Conservation (phyloP, 768 basidiomycete genomes). For the Lactifluus piperatus region DNA sequence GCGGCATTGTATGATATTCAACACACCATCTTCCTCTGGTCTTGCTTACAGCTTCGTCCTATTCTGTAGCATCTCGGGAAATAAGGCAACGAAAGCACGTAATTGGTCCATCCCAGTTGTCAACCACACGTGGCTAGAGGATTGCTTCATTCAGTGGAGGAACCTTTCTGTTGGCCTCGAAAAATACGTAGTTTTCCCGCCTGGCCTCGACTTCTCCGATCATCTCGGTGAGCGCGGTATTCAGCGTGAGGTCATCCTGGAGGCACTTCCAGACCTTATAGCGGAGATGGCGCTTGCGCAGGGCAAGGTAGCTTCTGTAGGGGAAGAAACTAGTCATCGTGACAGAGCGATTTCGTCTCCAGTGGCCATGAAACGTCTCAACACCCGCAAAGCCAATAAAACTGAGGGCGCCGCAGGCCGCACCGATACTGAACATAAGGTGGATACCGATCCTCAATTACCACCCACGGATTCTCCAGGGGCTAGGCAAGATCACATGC, state of each 20-base stretch:
- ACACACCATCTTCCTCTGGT: not conserved
- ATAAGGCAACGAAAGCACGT: slow-evolving; percentile 64
- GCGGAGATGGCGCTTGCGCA: slow-evolving; percentile 1
- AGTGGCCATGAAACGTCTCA: slow-evolving; percentile 21
- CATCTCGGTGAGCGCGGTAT: slow-evolving; percentile 29
- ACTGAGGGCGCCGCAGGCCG: slow-evolving; percentile 23
- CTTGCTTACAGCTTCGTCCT: not conserved
- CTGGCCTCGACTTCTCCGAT: slow-evolving; percentile 53
- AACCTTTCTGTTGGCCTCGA: slow-evolving; percentile 52
- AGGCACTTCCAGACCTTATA: slow-evolving; percentile 11
- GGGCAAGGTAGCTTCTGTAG: not conserved
- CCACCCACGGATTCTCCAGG: not conserved
- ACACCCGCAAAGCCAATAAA: slow-evolving; percentile 20
- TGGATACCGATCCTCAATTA: slow-evolving; percentile 17
- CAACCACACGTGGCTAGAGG: slow-evolving; percentile 88
- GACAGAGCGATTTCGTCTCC: not conserved
- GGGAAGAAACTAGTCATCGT: not conserved
- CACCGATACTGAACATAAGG: slow-evolving; percentile 17
- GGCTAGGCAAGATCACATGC: not conserved
- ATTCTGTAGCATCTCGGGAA: slow-evolving; percentile 22
- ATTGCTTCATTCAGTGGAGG: slow-evolving; percentile 78
- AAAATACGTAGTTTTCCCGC: slow-evolving; percentile 63
- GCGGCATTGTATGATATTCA: slow-evolving; percentile 60
- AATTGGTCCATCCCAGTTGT: slow-evolving; percentile 81
- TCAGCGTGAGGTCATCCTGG: slow-evolving; percentile 16